Percentiles rank a stretch among this genome's conserved stretches.
phyloP scores from a whole-genome alignment of 208 protist genomes.

The Acanthamoeba culbertsoni region DNA sequence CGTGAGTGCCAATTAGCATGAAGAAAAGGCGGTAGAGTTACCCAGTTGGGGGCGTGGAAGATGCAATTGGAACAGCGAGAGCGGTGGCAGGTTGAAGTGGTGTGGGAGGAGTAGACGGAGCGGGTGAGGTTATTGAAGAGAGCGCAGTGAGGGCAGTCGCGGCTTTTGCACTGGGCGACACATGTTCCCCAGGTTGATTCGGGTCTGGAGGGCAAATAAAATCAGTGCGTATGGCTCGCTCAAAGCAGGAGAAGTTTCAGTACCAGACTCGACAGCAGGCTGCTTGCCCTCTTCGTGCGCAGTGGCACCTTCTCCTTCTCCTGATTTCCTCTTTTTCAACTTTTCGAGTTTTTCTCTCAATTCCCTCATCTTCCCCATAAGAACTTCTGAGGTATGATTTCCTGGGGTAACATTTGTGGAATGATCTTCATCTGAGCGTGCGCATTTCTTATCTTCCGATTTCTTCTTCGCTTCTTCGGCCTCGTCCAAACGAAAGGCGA shows the following conservation, averaged over 20 bases:
- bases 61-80: no score
- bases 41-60: no score
- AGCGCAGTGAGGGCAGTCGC: no score
- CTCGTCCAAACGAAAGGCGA: neutral
- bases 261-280: neutral
- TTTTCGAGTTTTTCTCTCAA: conserved; percentile 19
- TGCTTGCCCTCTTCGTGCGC: neutral
- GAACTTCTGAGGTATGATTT: conserved; percentile 6
- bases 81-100: no score
- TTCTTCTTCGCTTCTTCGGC: neutral
- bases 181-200: no score
- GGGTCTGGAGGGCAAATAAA: neutral
- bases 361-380: conserved; percentile 5
- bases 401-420: neutral
- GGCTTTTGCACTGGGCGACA: no score
- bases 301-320: neutral
- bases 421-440: neutral
- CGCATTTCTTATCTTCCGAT: neutral
- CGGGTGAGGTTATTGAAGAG: no score
- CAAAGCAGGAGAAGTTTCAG: neutral
- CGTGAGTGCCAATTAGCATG: no score
- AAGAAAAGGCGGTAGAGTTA: no score
- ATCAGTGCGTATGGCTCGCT: neutral
- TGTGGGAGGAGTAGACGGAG: neutral
- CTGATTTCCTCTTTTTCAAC: neutral